phyloP scores from a whole-genome alignment of 495 filamentous ascomycete genomes.

The Xylaria nigripes region DNA sequence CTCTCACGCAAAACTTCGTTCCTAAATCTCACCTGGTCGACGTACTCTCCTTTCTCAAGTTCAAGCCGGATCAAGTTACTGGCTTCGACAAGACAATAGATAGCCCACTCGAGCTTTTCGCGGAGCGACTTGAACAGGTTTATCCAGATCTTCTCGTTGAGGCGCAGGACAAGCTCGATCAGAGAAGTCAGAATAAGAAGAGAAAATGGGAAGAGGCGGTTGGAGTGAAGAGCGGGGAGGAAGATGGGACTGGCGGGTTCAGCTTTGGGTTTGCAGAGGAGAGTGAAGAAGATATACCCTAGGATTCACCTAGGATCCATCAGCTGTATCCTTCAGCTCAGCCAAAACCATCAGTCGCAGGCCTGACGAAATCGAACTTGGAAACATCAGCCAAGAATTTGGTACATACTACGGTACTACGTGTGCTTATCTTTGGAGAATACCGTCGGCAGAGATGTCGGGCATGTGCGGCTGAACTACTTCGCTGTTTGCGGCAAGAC shows the following conservation, averaged over 20 bases:
- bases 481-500: neutral
- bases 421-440: neutral
- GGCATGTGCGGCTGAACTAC: slow-evolving; percentile 1
- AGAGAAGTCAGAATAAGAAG: slow-evolving; percentile 55
- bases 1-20: slow-evolving; percentile 95
- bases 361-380: neutral
- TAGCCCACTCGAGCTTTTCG: slow-evolving; percentile 69
- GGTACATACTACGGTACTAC: neutral
- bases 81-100: slow-evolving; percentile 69
- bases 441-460: neutral
- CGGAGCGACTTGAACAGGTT: slow-evolving; percentile 53
- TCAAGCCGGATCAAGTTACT: slow-evolving; percentile 76
- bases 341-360: neutral
- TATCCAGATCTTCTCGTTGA: slow-evolving; percentile 59
- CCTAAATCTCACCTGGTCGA: slow-evolving; percentile 64
- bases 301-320: neutral
- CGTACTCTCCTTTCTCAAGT: slow-evolving; percentile 72
- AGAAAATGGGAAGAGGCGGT: slow-evolving; percentile 81
- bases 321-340: neutral
- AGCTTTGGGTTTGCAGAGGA: slow-evolving; percentile 71
- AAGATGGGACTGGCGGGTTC: slow-evolving; percentile 51
- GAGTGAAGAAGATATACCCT: slow-evolving; percentile 11
- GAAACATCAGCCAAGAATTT: neutral
- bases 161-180: slow-evolving; percentile 56
- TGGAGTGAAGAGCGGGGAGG: slow-evolving; percentile 36